Base-by-base conservation (phyloP, 768 basidiomycete genomes). In the Serendipita indica region DNA sequence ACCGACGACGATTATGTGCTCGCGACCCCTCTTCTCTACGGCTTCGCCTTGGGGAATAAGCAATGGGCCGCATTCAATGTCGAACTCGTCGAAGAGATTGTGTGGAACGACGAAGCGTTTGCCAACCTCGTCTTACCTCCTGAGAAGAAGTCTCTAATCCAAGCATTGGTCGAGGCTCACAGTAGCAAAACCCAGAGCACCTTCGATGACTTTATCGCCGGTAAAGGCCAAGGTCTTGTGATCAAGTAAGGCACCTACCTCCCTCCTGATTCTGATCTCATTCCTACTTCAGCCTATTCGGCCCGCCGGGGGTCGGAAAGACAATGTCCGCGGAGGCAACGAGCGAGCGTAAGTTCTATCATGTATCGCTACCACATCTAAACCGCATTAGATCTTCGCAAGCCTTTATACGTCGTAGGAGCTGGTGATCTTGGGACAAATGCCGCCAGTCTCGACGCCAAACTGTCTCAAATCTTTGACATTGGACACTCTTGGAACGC, bases 61-160 rank as follows among this genome's bases (percentile, higher is more conserved):
- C 63, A 73, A 3, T 82, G 81, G 80, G 80, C 83, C 61, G 81
- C 80, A 65, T 79, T 84, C 64, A 74, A 78, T 45, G 75, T 83
- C 3, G 76, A 79, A 41, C 72, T 77, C 41, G 72, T 84, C 30
- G 57, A 69, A 18, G 71, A 73, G 2, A 78, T 86, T 30, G 69
- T 72, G 16, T 82, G 80, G 79, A 79, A 79, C 61, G 66, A 71
- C 7, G 75, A 79, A 20, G 80, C 81, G 1, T 82, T 80, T 65
- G 68, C 71, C n/a, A 77, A 79, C 61, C 74, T 82, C 32, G 80
- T 82, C 10, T 73, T 83, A n/a, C 76, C 78, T 5, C 64, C 69
- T 2, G 74, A 72, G 37, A 73, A 76, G 39, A 82, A 81, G 69
- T 69, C 74, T 14, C 74, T 81, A 2, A 70, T 81, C 22, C 76